Evolutionary conservation across 108 stramenopile species (phyloP), one percentile per base, ranked within the genome.

Genomic region (Cyclotella baltica): DNA sequence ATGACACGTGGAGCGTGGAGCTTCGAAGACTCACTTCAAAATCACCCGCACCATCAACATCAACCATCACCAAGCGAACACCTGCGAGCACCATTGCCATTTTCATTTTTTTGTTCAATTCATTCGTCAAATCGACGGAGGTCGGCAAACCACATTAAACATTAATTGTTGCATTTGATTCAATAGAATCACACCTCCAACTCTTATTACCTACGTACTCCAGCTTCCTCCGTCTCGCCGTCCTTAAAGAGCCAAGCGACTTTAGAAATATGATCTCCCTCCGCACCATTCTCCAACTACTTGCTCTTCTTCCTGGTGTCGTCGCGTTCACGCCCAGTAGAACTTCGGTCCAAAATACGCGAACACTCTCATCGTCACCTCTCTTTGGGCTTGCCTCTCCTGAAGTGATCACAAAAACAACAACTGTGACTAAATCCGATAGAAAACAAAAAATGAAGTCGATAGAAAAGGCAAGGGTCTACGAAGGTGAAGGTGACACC

Each of bases 341-440:
- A 0, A 10, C 78, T 43, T 65, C 64, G 63, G 59, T 58, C 72
- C 56, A 64, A 15, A 58, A 64, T 10, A 51, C 19, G 30, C 33
- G 71, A 34, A 62, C 71, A 37, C 22, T 27, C 43, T 48, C 27
- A 31, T 34, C 62, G 37, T 78, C 70, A 3, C 66, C 78, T 0
- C 75, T 76, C 29, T 34, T 15, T 31, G 61, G 30, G 16, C 79
- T 95, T 68, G 94, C 94, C 46, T 87, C 91, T 31, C 92, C 92
- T 20, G 80, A 82, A 48, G 76, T 86, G 20, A 82, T 65, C 11
- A 55, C 75, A 27, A 86, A 80, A 11, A 89, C 88, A 18, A 78
- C 86, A 30, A 82, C 83, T 13, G 74, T 61, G 23, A 36, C 65
- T 29, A 57, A 92, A 88, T 38, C 76, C 84, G 85, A 90, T 87